A percentile compares a stretch with the other conserved stretches of the same genome.
These are phyloP conservation scores for Bipolaris bicolor DNA, from an alignment of 2,329 filamentous ascomycete genomes.

Conservation along the genomic window DNA sequence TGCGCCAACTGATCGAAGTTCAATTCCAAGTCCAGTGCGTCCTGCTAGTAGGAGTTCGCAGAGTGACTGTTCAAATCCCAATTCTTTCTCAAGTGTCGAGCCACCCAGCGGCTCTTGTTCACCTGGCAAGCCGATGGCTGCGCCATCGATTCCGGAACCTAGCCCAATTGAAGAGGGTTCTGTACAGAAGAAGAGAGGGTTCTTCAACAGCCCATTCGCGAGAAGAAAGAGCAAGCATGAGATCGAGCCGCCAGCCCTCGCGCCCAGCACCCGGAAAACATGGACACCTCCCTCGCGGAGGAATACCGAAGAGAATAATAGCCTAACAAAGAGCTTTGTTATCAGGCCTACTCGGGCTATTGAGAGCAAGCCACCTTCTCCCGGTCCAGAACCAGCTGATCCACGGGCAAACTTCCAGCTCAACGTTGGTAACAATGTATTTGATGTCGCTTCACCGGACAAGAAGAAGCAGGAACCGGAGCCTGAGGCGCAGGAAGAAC, in stretches of 20 bases:
- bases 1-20: slow-evolving; percentile 71
- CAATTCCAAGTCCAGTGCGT: slow-evolving; percentile 70
- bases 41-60: slow-evolving; percentile 86
- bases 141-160: slow-evolving; percentile 28
- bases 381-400: slow-evolving; percentile 79
- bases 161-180: slow-evolving; percentile 50
- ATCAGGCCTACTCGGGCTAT: slow-evolving; percentile 38
- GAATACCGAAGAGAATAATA: slow-evolving; percentile 46
- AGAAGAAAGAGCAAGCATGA: slow-evolving; percentile 84
- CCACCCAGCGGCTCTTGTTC: slow-evolving; percentile 75
- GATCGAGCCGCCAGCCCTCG: slow-evolving; percentile 64
- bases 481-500: slow-evolving; percentile 62
- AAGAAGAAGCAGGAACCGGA: slow-evolving; percentile 54
- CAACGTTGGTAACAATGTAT: slow-evolving; percentile 94
- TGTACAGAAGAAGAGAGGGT: slow-evolving; percentile 76
- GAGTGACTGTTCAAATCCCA: slow-evolving; percentile 89
- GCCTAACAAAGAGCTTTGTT: slow-evolving; percentile 50
- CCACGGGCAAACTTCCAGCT: slow-evolving; percentile 91
- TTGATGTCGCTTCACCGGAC: slow-evolving; percentile 84
- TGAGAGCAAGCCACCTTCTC: slow-evolving; percentile 42
- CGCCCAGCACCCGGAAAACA: slow-evolving; percentile 57
- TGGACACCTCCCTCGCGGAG: slow-evolving; percentile 56
- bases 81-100: slow-evolving; percentile 86
- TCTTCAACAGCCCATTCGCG: slow-evolving; percentile 91
- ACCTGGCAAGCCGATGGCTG: slow-evolving; percentile 65